phyloP scores from a whole-genome alignment of 129 eudicot genomes.

The Apium graveolens region DNA sequence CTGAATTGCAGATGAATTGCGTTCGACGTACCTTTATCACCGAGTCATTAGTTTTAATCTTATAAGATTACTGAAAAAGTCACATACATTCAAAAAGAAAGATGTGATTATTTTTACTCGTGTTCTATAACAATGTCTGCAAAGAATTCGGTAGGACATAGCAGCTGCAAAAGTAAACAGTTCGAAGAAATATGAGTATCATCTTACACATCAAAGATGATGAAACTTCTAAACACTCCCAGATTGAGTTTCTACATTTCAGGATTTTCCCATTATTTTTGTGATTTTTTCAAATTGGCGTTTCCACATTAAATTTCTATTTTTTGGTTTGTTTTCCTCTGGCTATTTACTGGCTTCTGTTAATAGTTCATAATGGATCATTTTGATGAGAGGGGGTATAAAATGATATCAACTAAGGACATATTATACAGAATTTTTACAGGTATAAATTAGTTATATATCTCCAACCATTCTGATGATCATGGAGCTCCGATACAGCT shows the following conservation, averaged over 20 bases:
- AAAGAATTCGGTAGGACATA: constrained; percentile 29
- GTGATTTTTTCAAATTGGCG: not conserved
- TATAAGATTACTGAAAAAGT: not conserved
- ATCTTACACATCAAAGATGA: not conserved
- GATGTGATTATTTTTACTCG: constrained; percentile 18
- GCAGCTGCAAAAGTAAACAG: constrained; percentile 10
- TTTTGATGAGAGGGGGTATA: not conserved
- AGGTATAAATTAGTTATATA: constrained; percentile 17
- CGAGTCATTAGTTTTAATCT: not conserved
- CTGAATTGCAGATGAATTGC: constrained; percentile 46
- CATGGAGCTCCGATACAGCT: constrained; percentile 87
- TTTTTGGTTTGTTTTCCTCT: not conserved
- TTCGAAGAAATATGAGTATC: not conserved
- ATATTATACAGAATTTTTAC: not conserved
- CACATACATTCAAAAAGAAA: not conserved
- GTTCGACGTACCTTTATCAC: constrained; percentile 47
- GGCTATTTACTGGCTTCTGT: not conserved
- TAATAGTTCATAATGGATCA: not conserved
- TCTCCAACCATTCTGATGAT: constrained; percentile 71
- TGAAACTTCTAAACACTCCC: not conserved
- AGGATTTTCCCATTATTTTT: not conserved
- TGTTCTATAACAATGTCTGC: constrained; percentile 26
- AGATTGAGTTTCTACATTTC: not conserved
- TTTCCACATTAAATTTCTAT: not conserved
- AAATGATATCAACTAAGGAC: not conserved